These are phyloP conservation scores for Trichoderma atrobrunneum DNA, from an alignment of 2,329 filamentous ascomycete genomes.

Conservation along the genomic window DNA sequence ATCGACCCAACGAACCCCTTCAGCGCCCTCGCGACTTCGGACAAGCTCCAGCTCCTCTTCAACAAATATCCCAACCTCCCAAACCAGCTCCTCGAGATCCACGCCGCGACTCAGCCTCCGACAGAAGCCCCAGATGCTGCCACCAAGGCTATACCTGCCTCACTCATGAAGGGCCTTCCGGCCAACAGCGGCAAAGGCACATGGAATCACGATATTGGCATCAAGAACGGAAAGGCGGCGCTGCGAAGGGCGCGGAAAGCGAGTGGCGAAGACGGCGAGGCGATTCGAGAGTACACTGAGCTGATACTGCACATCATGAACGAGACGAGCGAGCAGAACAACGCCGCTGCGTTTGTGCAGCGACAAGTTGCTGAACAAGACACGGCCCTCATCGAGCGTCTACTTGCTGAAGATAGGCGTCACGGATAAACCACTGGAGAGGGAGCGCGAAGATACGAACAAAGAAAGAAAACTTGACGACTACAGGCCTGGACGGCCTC, in stretches of 20 bases:
- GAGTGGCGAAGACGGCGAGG: conserved; percentile 56
- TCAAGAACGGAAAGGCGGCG: conserved; percentile 53
- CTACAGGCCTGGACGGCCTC: not conserved
- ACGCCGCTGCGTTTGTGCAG: conserved; percentile 40
- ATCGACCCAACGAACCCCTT: conserved; percentile 44
- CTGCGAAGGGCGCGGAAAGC: conserved; percentile 50
- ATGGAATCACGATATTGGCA: conserved; percentile 59
- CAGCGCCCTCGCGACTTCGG: conserved; percentile 48
- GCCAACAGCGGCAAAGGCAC: conserved; percentile 31
- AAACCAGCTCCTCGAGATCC: conserved; percentile 46
- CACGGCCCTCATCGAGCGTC: conserved; percentile 46
- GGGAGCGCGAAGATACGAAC: not conserved
- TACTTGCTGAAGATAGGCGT: conserved; percentile 47
- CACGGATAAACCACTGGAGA: conserved; percentile 22
- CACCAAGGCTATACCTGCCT: conserved; percentile 31
- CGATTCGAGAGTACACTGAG: conserved; percentile 58
- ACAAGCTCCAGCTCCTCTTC: conserved; percentile 51
- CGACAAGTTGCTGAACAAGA: conserved; percentile 48
- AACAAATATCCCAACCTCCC: conserved; percentile 50
- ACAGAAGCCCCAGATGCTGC: conserved; percentile 27
- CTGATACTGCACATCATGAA: conserved; percentile 51
- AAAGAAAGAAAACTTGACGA: not conserved
- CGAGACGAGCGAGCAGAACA: conserved; percentile 27
- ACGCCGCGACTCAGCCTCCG: conserved; percentile 50
- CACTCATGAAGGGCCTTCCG: conserved; percentile 34